These are phyloP conservation scores for Coniella vitis DNA, from an alignment of 2,329 filamentous ascomycete genomes.

Conservation along the genomic window DNA sequence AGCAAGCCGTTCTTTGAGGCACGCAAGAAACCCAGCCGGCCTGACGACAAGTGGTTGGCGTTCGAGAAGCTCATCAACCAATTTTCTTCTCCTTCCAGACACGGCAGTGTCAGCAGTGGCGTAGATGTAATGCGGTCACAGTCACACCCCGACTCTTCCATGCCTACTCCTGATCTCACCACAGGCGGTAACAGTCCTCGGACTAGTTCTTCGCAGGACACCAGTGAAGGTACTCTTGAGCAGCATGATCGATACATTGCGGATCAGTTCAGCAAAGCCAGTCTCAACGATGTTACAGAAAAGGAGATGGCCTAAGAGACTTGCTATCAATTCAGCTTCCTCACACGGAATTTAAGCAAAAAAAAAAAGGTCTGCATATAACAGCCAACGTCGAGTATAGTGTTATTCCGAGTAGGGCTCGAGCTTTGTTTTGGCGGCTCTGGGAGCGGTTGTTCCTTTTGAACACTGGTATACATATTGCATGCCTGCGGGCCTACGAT, in stretches of 20 bases:
- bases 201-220: constrained; percentile 59
- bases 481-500: too few species aligned
- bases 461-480: too few species aligned
- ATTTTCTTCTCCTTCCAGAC: constrained; percentile 23
- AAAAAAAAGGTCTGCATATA: background rate
- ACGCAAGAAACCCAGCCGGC: constrained; percentile 58
- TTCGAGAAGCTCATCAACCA: constrained; percentile 49
- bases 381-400: background rate
- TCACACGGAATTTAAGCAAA: too few species aligned
- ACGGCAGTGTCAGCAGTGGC: constrained; percentile 15
- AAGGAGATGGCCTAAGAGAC: background rate
- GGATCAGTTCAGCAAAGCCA: constrained; percentile 21
- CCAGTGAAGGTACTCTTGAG: constrained; percentile 48
- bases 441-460: too few species aligned
- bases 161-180: constrained; percentile 60
- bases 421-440: background rate
- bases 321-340: background rate
- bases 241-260: constrained; percentile 21
- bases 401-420: too few species aligned
- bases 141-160: constrained; percentile 43
- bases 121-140: constrained; percentile 28
- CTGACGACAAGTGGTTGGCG: constrained; percentile 49
- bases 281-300: background rate
- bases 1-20: constrained; percentile 55
- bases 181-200: constrained; percentile 64